Evolutionary conservation across 2,329 filamentous ascomycete genomes (phyloP), one percentile per base, ranked within the genome.

Genomic region (Fusarium tricinctum): DNA sequence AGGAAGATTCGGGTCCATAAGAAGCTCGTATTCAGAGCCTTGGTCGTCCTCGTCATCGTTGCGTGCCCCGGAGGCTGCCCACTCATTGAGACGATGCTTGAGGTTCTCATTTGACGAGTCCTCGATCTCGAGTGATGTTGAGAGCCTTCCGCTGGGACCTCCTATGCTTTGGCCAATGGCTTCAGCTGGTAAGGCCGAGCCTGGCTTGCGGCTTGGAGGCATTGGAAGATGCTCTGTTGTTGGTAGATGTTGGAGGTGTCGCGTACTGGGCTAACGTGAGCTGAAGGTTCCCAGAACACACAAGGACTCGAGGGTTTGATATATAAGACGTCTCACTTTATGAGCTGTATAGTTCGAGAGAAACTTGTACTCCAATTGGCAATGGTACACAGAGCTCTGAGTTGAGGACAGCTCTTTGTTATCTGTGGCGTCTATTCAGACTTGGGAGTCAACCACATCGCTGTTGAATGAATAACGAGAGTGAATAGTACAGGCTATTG

Each of bases 1-100:
- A 4, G 84, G 81, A 4, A 83, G 76, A 60, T 84, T 84, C 1
- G 85, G 84, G 68, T 88, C 84, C 71, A 88, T 75, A n/a, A 89
- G 81, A 42, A 85, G 82, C 73, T 88, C 86, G 69, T 86, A 78
- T 73, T 88, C 86, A 28, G 82, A 83, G 46, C 76, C 82, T 57
- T 81, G 77, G 61, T 85, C 84, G 53, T 82, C 81, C 35, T 81
- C 81, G 42, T 79, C 78, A 35, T 81, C 81, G 35, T 81, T 77
- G 19, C 77, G 73, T 2, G 73, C 75, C 46, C 76, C 78, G 55
- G 81, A 78, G 66, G 81, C 78, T 63, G 75, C 77, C 81, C 82
- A 82, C 66, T 80, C 77, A 26, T 80, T 79, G 63, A 80, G 74
- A 46, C 80, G 77, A 59, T 78, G 72, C 52, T 72, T 72, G 46